phyloP scores from a whole-genome alignment of 352 stramenopile species.

The Blastocystis hominis region DNA sequence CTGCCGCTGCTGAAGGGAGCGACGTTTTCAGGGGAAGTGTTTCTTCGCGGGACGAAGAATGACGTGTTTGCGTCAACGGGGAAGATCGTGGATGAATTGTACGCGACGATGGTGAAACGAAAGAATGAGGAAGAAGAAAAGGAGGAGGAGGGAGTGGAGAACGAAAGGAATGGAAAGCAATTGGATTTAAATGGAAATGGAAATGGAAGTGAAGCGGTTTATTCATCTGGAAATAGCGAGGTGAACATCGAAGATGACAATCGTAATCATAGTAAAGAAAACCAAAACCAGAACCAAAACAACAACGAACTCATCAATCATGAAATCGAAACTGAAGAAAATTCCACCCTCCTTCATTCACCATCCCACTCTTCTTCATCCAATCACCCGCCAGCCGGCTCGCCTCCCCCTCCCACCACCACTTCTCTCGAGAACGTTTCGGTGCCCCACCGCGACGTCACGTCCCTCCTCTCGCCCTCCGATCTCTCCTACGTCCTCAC shows the following conservation, averaged over 20 bases:
- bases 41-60: constrained; percentile 13
- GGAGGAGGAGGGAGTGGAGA: not conserved
- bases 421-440: not conserved
- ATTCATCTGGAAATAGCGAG: too few relatives aligned
- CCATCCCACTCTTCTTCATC: too few relatives aligned
- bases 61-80: not conserved
- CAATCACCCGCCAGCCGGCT: too few relatives aligned
- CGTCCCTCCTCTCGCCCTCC: not conserved
- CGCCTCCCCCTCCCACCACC: too few relatives aligned
- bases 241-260: too few relatives aligned
- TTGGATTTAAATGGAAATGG: not conserved
- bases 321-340: not conserved
- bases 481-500: not conserved
- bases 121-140: not conserved
- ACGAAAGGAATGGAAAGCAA: not conserved
- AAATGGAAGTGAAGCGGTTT: not conserved
- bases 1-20: not conserved
- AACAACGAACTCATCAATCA: not conserved
- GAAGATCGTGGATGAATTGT: not conserved
- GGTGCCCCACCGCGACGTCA: not conserved
- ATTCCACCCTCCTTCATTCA: too few relatives aligned
- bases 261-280: too few relatives aligned
- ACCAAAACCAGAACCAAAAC: not conserved
- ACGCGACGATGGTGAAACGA: not conserved
- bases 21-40: constrained; percentile 18